A percentile compares a stretch with the other conserved stretches of the same genome.
These are phyloP conservation scores for Botryotinia globosa DNA, from an alignment of 2,329 filamentous ascomycete species.

Conservation along the genomic window DNA sequence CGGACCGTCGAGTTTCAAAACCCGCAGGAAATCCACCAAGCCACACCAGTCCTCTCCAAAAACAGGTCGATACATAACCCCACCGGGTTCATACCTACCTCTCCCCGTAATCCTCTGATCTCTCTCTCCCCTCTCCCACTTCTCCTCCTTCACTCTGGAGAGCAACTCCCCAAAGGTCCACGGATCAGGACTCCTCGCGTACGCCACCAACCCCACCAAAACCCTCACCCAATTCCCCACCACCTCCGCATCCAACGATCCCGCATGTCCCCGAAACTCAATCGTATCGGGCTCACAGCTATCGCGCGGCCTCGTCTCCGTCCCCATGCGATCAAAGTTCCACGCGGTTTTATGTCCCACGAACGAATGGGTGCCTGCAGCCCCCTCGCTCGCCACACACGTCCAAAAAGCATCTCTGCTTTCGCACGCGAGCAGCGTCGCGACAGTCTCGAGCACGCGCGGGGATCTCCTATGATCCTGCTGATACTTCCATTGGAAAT, in stretches of 20 bases:
- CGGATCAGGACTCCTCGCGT: neutral
- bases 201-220: constrained; percentile 24
- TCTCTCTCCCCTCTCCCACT: constrained; percentile 17
- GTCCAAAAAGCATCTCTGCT: neutral
- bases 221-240: constrained; percentile 28
- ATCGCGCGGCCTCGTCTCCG: neutral
- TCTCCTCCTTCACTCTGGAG: constrained; percentile 7
- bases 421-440: neutral
- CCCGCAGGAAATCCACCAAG: constrained; percentile 21
- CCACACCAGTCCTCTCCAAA: constrained; percentile 24
- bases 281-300: constrained; percentile 20
- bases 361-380: neutral
- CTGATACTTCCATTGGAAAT: neutral
- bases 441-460: neutral
- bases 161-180: neutral
- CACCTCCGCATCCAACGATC: constrained; percentile 23
- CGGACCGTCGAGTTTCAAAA: constrained; percentile 16
- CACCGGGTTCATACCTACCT: neutral
- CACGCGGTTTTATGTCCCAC: neutral
- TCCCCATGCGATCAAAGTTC: neutral
- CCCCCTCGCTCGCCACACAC: neutral
- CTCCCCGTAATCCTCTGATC: constrained; percentile 17
- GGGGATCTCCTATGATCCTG: neutral
- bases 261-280: constrained; percentile 35
- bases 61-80: constrained; percentile 15